These are phyloP conservation scores for Monosporascus sp. DNA, from an alignment of 2,329 filamentous ascomycete genomes.

Conservation along the genomic window DNA sequence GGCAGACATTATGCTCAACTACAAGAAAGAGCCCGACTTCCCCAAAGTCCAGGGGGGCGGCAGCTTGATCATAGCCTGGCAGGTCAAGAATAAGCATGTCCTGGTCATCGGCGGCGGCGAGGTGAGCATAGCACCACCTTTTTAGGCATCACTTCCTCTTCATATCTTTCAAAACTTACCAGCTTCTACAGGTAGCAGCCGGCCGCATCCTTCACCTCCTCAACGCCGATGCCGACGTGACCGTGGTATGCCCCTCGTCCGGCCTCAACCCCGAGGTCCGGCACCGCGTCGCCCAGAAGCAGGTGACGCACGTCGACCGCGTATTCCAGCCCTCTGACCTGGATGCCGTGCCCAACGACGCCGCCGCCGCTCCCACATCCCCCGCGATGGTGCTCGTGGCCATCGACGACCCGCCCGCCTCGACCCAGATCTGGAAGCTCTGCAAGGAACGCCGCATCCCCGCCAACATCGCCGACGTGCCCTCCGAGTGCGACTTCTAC, in stretches of 20 bases:
- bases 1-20: slow-evolving; percentile 11
- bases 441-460: slow-evolving; percentile 81
- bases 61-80: slow-evolving; percentile 93
- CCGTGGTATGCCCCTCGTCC: slow-evolving; percentile 71
- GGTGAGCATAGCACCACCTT: slow-evolving; percentile 43
- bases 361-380: slow-evolving; percentile 1
- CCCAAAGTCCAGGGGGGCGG: slow-evolving; percentile 84
- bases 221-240: slow-evolving; percentile 89
- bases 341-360: slow-evolving; percentile 45
- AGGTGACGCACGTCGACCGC: slow-evolving; percentile 76
- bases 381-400: slow-evolving; percentile 86
- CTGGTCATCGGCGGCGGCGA: slow-evolving; percentile 95
- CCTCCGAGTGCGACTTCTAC: slow-evolving; percentile 96
- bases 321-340: slow-evolving; percentile 84
- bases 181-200: slow-evolving; percentile 69
- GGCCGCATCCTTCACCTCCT: slow-evolving; percentile 86
- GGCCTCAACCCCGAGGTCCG: slow-evolving; percentile 87
- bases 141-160: too few relatives aligned
- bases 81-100: slow-evolving; percentile 81
- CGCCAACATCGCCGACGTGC: slow-evolving; percentile 95
- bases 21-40: slow-evolving; percentile 41
- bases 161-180: slow-evolving; percentile 1
- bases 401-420: slow-evolving; percentile 89
- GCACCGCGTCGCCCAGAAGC: slow-evolving; percentile 67
- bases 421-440: slow-evolving; percentile 83